Conservation (phyloP, 2,329 filamentous ascomycete species). For the Dendrostoma leiphaemia region DNA sequence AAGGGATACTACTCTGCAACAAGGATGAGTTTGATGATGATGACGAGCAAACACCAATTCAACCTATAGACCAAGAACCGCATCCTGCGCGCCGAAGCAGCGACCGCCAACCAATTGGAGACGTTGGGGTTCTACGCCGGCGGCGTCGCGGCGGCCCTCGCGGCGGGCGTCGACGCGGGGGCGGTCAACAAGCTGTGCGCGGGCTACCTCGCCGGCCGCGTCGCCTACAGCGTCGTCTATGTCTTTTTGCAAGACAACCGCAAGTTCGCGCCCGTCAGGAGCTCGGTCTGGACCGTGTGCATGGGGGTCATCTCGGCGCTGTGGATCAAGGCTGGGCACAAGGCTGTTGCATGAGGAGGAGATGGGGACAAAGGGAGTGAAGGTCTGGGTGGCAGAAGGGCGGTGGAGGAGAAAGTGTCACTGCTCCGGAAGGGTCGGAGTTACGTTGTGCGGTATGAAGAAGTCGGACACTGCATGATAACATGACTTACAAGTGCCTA, state of each 20-base stretch:
- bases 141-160: constrained; percentile 44
- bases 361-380: background rate
- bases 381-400: background rate
- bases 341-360: constrained; percentile 17
- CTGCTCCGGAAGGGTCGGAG: too few species aligned
- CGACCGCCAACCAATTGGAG: constrained; percentile 41
- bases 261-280: constrained; percentile 35
- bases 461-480: too few species aligned
- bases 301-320: constrained; percentile 33
- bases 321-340: constrained; percentile 40
- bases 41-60: too few species aligned
- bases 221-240: constrained; percentile 42
- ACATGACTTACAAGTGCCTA: too few species aligned
- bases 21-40: too few species aligned
- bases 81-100: constrained; percentile 27
- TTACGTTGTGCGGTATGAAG: too few species aligned
- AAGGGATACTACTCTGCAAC: background rate
- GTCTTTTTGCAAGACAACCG: constrained; percentile 41
- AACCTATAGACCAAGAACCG: constrained; percentile 19
- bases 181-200: constrained; percentile 39
- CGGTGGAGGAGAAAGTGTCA: too few species aligned
- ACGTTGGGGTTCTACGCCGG: constrained; percentile 42
- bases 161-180: constrained; percentile 35
- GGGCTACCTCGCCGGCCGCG: constrained; percentile 38
- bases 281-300: constrained; percentile 35